Conservation (phyloP, 495 filamentous ascomycete genomes). For the Annulohypoxylon nitens region DNA sequence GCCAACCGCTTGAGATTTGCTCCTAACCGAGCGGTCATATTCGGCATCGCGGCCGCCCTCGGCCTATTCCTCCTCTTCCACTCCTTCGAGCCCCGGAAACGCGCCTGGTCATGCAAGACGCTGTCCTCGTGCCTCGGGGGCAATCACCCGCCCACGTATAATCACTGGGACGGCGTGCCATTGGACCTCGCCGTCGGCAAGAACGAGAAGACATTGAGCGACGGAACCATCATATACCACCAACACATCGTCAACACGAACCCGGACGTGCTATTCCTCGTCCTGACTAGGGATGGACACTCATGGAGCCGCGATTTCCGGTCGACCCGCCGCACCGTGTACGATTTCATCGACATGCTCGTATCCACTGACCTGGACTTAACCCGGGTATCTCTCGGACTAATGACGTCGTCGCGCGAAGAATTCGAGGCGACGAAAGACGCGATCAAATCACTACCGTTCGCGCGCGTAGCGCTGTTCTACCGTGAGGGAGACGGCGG, state of each 20-base stretch:
- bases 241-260: slow-evolving; percentile 39
- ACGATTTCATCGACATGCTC: slow-evolving; percentile 44
- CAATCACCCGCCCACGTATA: slow-evolving; percentile 30
- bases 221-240: slow-evolving; percentile 41
- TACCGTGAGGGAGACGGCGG: slow-evolving; percentile 40
- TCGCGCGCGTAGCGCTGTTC: slow-evolving; percentile 40
- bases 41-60: slow-evolving; percentile 21
- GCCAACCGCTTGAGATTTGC: slow-evolving; percentile 23
- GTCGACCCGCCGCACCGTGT: slow-evolving; percentile 42
- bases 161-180: slow-evolving; percentile 41
- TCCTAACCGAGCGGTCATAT: slow-evolving; percentile 26
- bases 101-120: slow-evolving; percentile 45
- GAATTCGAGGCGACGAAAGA: slow-evolving; percentile 38
- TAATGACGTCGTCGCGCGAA: slow-evolving; percentile 42
- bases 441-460: slow-evolving; percentile 34
- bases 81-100: slow-evolving; percentile 36
- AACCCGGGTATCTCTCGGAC: slow-evolving; percentile 33
- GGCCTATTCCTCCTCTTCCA: slow-evolving; percentile 38
- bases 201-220: slow-evolving; percentile 39
- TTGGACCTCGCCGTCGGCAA: slow-evolving; percentile 32
- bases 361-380: slow-evolving; percentile 40
- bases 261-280: slow-evolving; percentile 39
- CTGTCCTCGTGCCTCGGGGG: slow-evolving; percentile 32
- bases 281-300: slow-evolving; percentile 32
- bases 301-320: slow-evolving; percentile 43